phyloP scores from a whole-genome alignment of 2,329 filamentous ascomycete species.

The Moelleriella libera region DNA sequence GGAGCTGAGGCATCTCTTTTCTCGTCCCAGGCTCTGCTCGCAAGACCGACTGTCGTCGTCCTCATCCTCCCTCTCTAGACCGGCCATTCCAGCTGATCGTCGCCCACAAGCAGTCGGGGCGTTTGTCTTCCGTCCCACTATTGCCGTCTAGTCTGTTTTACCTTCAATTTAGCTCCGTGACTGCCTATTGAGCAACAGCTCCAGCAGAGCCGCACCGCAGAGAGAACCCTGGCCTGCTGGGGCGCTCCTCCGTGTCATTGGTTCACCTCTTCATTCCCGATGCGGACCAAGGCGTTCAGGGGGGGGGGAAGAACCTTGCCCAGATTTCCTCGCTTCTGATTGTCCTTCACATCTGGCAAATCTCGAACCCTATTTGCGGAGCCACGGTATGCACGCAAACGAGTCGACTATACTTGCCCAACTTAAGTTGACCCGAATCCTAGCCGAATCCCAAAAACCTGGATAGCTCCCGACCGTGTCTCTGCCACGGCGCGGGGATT shows the following conservation, averaged over 20 bases:
- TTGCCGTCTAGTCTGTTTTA: slow-evolving; percentile 1
- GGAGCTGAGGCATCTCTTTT: too few relatives aligned
- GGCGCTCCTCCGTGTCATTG: background rate
- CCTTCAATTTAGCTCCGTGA: background rate
- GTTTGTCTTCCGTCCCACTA: slow-evolving; percentile 1
- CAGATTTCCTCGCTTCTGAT: too few relatives aligned
- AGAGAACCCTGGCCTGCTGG: background rate
- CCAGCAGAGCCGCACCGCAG: background rate
- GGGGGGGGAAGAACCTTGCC: too few relatives aligned
- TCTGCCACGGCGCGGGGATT: too few relatives aligned
- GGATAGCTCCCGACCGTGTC: too few relatives aligned
- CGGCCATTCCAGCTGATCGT: background rate
- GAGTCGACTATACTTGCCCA: too few relatives aligned
- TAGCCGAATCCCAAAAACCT: too few relatives aligned
- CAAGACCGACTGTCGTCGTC: too few relatives aligned
- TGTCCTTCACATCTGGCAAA: too few relatives aligned
- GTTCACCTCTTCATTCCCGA: background rate
- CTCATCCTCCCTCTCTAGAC: too few relatives aligned
- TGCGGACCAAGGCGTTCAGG: background rate
- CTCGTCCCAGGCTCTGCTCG: too few relatives aligned
- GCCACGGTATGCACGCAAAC: background rate
- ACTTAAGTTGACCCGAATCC: too few relatives aligned
- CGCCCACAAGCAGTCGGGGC: background rate
- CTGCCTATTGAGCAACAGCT: background rate
- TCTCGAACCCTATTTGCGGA: background rate